Conservation (phyloP, 2,329 filamentous ascomycete genomes). For the Diaporthe velutina region DNA sequence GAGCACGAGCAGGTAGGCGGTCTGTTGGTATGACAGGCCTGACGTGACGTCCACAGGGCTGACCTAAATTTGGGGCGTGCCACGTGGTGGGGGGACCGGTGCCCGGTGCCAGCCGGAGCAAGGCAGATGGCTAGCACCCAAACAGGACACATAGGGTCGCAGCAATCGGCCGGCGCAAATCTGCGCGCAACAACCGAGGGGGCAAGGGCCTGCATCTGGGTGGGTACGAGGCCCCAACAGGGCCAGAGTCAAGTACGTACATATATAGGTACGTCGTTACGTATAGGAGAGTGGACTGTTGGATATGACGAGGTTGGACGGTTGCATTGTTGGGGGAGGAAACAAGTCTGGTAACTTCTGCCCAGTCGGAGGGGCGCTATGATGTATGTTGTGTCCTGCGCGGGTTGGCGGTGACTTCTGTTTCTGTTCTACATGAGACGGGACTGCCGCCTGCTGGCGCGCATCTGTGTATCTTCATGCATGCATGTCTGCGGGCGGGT, state of each 20-base stretch:
- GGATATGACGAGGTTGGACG: background rate
- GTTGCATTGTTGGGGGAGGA: background rate
- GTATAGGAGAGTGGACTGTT: background rate
- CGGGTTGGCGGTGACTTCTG: background rate
- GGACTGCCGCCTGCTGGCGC: background rate
- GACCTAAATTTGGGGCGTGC: slow-evolving; percentile 32
- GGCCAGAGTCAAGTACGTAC: background rate
- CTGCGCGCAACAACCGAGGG: slow-evolving; percentile 10
- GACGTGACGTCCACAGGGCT: slow-evolving; percentile 9
- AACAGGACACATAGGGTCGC: slow-evolving; percentile 2
- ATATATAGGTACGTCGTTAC: background rate
- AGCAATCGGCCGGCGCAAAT: slow-evolving; percentile 15
- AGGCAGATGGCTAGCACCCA: background rate
- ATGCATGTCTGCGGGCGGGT: background rate
- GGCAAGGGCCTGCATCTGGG: background rate
- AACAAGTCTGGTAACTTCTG: background rate
- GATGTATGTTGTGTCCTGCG: background rate
- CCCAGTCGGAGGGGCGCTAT: background rate
- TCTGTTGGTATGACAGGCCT: background rate
- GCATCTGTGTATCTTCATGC: slow-evolving; percentile 11
- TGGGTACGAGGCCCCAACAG: background rate
- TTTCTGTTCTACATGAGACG: background rate
- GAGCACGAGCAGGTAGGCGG: background rate
- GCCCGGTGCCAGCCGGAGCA: slow-evolving; percentile 3
- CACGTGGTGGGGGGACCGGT: slow-evolving; percentile 32